phyloP scores from a whole-genome alignment of 2,329 filamentous ascomycete species.

The Nigrospora sphaerica region DNA sequence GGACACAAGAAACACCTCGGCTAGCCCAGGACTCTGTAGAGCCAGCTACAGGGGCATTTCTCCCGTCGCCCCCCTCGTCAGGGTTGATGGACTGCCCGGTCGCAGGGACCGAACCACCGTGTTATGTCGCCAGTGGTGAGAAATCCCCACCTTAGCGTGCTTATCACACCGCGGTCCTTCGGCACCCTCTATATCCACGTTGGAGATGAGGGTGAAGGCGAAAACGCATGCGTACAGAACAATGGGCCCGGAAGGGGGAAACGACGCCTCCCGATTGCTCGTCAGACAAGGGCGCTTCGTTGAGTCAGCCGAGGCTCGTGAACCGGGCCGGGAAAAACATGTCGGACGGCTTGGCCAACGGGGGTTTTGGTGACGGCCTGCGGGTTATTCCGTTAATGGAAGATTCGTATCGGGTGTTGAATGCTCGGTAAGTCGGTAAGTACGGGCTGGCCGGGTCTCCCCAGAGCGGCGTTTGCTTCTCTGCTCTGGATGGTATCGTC shows the following conservation, averaged over 20 bases:
- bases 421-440: conserved; percentile 7
- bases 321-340: neutral
- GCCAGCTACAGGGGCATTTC: too few relatives aligned
- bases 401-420: conserved; percentile 15
- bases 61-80: too few relatives aligned
- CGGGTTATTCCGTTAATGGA: conserved; percentile 23
- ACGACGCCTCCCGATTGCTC: conserved; percentile 29
- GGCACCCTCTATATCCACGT: conserved; percentile 12
- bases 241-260: conserved; percentile 22
- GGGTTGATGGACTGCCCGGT: conserved; percentile 7
- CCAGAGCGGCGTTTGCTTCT: too few relatives aligned
- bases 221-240: too few relatives aligned
- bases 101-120: neutral
- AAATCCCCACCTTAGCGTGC: too few relatives aligned
- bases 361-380: conserved; percentile 29
- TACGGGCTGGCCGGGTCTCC: too few relatives aligned
- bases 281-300: conserved; percentile 27
- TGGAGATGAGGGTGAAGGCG: conserved; percentile 27
- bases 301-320: neutral
- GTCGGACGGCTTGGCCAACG: conserved; percentile 15
- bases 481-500: too few relatives aligned
- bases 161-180: too few relatives aligned
- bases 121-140: too few relatives aligned
- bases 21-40: conserved; percentile 26
- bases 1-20: conserved; percentile 26